A percentile compares a stretch with the other conserved stretches of the same genome.
These are phyloP conservation scores for Epithemia pelagica DNA, from an alignment of 108 stramenopile genomes.

Conservation along the genomic window DNA sequence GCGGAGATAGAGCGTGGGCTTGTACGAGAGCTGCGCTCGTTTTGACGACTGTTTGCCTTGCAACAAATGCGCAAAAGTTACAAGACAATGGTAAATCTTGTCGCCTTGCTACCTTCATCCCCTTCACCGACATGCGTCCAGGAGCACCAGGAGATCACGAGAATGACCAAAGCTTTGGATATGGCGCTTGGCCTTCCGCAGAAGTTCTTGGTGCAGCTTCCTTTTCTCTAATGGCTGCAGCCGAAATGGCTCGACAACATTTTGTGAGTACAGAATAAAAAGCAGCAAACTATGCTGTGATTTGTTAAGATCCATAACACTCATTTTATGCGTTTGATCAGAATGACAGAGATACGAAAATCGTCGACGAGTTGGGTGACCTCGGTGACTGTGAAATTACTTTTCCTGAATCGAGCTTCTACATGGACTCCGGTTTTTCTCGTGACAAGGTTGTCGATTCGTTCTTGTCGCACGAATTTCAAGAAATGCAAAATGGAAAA, in stretches of 20 bases:
- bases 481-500: not conserved
- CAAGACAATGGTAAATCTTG: not conserved
- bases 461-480: not conserved
- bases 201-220: slow-evolving; percentile 13
- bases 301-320: not conserved
- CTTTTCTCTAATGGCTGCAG: slow-evolving; percentile 17
- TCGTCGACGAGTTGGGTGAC: not conserved
- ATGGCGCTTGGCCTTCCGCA: slow-evolving; percentile 12
- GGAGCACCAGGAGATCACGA: not conserved
- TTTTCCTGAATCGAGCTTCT: slow-evolving; percentile 8
- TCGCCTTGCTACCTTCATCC: not conserved
- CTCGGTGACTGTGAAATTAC: slow-evolving; percentile 3
- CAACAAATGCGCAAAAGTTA: not conserved
- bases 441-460: slow-evolving; percentile 7
- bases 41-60: too few species aligned
- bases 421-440: slow-evolving; percentile 6
- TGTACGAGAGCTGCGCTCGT: too few species aligned
- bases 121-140: not conserved
- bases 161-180: slow-evolving; percentile 4
- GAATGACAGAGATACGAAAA: not conserved
- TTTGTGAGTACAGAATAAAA: slow-evolving; percentile 4
- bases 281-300: not conserved
- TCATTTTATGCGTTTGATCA: not conserved
- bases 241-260: slow-evolving; percentile 15
- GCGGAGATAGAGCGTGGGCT: too few species aligned